Evolutionary conservation across 768 basidiomycete species (phyloP).

Genomic region (Tulasnella sp.): DNA sequence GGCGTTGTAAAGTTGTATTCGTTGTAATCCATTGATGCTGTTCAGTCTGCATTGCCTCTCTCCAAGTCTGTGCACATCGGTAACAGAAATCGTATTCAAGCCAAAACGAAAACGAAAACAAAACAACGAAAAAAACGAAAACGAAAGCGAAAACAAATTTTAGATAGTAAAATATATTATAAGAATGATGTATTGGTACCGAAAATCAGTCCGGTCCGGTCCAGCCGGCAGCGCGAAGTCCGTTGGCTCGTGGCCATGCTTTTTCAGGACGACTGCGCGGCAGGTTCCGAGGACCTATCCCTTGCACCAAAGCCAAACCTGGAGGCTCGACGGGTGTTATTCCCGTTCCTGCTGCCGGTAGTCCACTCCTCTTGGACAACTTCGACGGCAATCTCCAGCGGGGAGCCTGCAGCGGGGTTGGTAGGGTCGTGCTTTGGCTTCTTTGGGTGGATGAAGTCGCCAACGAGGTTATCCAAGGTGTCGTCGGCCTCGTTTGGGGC

Average conservation of each 20-base stretch:
- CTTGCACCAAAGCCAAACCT: neutral
- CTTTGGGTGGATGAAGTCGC: neutral
- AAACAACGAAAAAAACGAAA: neutral
- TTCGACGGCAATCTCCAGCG: slow-evolving; percentile 7
- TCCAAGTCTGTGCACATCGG: neutral
- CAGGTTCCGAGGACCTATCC: neutral
- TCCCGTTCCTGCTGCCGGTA: neutral
- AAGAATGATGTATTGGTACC: neutral
- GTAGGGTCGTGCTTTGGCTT: neutral
- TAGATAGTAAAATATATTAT: neutral
- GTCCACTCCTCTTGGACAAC: slow-evolving; percentile 20
- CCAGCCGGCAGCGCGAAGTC: neutral
- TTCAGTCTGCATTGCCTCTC: neutral
- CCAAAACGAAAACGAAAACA: too few species aligned
- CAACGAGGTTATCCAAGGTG: neutral
- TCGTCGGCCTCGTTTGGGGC: neutral
- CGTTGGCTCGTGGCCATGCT: too few species aligned
- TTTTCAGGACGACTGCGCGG: neutral
- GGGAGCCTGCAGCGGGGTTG: neutral
- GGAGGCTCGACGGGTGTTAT: neutral
- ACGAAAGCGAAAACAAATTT: neutral
- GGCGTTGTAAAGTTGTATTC: slow-evolving; percentile 52
- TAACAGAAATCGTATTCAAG: neutral
- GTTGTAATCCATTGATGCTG: slow-evolving; percentile 12
- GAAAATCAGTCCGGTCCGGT: neutral